These are phyloP conservation scores for Jatropha multifida DNA, from an alignment of 441 rosid species.

Conservation along the genomic window DNA sequence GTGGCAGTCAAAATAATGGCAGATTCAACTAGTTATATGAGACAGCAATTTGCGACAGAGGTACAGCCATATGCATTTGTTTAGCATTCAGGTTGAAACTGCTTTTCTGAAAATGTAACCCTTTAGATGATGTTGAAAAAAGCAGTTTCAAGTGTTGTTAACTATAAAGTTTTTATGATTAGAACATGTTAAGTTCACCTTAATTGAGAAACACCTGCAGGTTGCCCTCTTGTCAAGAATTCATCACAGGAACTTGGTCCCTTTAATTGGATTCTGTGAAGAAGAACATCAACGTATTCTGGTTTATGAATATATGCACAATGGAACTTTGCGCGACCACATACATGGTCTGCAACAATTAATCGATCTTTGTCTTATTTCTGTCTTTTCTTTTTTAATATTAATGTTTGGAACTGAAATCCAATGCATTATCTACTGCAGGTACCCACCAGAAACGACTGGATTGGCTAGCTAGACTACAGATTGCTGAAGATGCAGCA, in stretches of 20 bases:
- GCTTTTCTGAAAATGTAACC: no score
- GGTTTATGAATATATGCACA: slow-evolving; percentile 96
- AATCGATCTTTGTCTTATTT: background rate
- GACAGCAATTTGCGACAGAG: slow-evolving; percentile 90
- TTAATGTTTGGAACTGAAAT: slow-evolving; percentile 12
- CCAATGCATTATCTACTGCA: slow-evolving; percentile 27
- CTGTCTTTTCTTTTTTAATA: slow-evolving; percentile 9
- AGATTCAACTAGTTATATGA: slow-evolving; percentile 60
- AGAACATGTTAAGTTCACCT: no score
- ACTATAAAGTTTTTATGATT: background rate
- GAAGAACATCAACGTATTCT: slow-evolving; percentile 67
- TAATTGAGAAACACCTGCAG: slow-evolving; percentile 38
- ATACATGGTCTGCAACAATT: slow-evolving; percentile 52
- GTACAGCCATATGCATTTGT: slow-evolving; percentile 27
- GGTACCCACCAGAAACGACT: slow-evolving; percentile 57
- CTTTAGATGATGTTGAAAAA: no score
- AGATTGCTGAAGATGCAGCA: slow-evolving; percentile 89
- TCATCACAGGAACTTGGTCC: slow-evolving; percentile 95
- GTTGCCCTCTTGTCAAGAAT: slow-evolving; percentile 92
- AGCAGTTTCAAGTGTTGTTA: background rate
- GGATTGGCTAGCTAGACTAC: slow-evolving; percentile 76
- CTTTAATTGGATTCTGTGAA: slow-evolving; percentile 91
- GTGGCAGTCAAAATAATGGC: slow-evolving; percentile 85
- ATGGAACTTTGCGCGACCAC: slow-evolving; percentile 82
- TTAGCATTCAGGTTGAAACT: no score